Conservation (phyloP, 495 filamentous ascomycete species). For the Hypoxylon fuscum region DNA sequence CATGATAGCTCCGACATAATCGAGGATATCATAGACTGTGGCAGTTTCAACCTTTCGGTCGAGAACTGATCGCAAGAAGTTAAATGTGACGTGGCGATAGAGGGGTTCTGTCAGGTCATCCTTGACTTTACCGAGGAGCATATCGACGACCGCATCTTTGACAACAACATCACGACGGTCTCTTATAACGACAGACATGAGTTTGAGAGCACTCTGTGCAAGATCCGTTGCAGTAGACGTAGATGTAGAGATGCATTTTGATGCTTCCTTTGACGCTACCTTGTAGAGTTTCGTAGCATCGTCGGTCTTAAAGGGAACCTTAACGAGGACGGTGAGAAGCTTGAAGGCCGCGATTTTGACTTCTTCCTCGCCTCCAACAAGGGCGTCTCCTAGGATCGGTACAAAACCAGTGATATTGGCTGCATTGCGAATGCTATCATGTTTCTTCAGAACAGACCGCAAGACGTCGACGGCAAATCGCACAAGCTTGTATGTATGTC, state of each 20-base stretch:
- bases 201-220: slow-evolving; percentile 84
- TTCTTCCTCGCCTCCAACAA: slow-evolving; percentile 85
- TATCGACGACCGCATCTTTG: slow-evolving; percentile 82
- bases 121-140: slow-evolving; percentile 82
- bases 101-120: slow-evolving; percentile 94
- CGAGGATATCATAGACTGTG: slow-evolving; percentile 88
- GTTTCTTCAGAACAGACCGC: slow-evolving; percentile 80
- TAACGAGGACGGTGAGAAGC: slow-evolving; percentile 83
- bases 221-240: slow-evolving; percentile 81
- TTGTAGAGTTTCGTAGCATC: slow-evolving; percentile 79
- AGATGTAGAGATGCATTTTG: slow-evolving; percentile 70
- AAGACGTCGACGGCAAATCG: slow-evolving; percentile 88
- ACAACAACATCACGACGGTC: slow-evolving; percentile 77
- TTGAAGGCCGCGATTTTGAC: slow-evolving; percentile 85
- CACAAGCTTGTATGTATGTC: slow-evolving; percentile 82
- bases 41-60: slow-evolving; percentile 84
- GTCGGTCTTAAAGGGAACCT: slow-evolving; percentile 79
- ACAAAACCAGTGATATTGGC: slow-evolving; percentile 84
- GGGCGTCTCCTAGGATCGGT: slow-evolving; percentile 84
- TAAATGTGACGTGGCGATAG: slow-evolving; percentile 89
- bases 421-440: slow-evolving; percentile 78
- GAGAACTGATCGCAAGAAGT: slow-evolving; percentile 87
- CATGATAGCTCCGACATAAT: slow-evolving; percentile 91
- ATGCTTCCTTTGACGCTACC: slow-evolving; percentile 79
- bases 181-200: slow-evolving; percentile 84